Evolutionary conservation across 2,329 filamentous ascomycete genomes (phyloP).

Genomic region (Verticillium albo-atrum): DNA sequence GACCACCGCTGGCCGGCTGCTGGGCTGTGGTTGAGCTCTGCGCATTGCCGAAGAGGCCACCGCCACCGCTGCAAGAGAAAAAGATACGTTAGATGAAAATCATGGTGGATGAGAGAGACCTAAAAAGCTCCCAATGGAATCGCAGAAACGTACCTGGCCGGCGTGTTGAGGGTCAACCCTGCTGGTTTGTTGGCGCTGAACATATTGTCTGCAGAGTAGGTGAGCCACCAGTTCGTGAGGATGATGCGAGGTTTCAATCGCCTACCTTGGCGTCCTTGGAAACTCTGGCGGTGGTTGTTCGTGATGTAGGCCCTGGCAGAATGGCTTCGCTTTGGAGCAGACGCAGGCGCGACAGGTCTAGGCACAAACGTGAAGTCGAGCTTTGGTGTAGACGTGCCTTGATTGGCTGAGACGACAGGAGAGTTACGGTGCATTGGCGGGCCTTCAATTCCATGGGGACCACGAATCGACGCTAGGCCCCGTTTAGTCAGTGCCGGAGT

Average conservation of each 20-base stretch:
- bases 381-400: background rate
- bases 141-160: background rate
- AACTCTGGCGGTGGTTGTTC: background rate
- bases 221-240: background rate
- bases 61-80: background rate
- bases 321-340: background rate
- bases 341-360: background rate
- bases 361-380: background rate
- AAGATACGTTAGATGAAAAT: background rate
- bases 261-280: background rate
- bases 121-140: background rate
- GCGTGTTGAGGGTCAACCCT: background rate
- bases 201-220: background rate
- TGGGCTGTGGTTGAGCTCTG: conserved; percentile 6
- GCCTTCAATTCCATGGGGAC: background rate
- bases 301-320: background rate
- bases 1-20: conserved; percentile 12
- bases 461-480: background rate
- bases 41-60: conserved; percentile 16
- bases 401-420: background rate
- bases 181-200: background rate
- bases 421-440: background rate
- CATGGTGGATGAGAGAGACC: background rate
- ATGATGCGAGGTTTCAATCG: background rate
- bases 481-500: background rate